These are phyloP conservation scores for Sphagnum fallax DNA, from an alignment of 228 moss, liverwort and hornwort genomes.

Conservation along the genomic window DNA sequence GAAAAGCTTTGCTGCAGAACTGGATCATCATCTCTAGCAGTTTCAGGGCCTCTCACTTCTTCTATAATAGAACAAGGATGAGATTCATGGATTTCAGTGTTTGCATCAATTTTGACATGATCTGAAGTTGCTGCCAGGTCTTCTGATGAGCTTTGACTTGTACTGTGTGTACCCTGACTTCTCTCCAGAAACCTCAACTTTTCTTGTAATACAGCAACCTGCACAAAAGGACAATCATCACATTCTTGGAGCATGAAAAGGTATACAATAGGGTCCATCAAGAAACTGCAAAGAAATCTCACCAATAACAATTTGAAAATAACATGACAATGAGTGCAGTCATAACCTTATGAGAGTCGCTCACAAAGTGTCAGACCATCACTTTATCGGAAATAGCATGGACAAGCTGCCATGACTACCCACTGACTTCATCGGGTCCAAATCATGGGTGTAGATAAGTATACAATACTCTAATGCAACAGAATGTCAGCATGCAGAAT, in stretches of 20 bases:
- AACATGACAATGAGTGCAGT: no score
- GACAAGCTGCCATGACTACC: no score
- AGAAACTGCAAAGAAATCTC: neutral
- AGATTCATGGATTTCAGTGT: conserved; percentile 1
- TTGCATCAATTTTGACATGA: conserved; percentile 4
- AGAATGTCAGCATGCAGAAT: no score
- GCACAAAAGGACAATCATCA: conserved; percentile 6
- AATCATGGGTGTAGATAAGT: no score
- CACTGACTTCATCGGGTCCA: no score
- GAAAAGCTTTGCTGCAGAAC: conserved; percentile 19
- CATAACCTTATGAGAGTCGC: no score
- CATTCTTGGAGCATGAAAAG: neutral
- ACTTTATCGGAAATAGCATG: no score
- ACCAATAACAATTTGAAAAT: no score
- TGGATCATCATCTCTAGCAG: conserved; percentile 15
- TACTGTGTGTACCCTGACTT: conserved; percentile 11
- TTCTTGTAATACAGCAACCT: conserved; percentile 63
- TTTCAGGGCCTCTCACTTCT: conserved; percentile 2
- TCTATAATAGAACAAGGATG: conserved; percentile 5
- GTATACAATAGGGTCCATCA: neutral
- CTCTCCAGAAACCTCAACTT: conserved; percentile 50
- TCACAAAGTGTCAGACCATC: no score
- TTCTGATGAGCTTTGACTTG: conserved; percentile 9
- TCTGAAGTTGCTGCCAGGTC: conserved; percentile 10
- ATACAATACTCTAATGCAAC: no score